These are phyloP conservation scores for Fagus sylvatica DNA, from an alignment of 306 rosid genomes.

Conservation along the genomic window DNA sequence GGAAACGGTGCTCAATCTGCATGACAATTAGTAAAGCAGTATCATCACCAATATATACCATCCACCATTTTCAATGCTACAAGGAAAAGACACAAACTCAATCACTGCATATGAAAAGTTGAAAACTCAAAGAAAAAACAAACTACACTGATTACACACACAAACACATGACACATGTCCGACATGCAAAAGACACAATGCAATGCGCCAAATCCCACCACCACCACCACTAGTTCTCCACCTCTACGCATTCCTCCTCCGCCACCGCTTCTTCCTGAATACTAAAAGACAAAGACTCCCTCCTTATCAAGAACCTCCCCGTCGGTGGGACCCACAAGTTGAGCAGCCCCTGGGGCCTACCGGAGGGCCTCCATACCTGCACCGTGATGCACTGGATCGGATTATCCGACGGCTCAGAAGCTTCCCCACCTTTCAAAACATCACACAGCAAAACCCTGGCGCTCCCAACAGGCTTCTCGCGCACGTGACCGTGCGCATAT, in stretches of 20 bases:
- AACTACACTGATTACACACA: too few species aligned
- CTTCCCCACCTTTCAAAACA: constrained; percentile 30
- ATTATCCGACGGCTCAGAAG: constrained; percentile 13
- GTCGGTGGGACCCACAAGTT: constrained; percentile 30
- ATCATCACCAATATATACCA: too few species aligned
- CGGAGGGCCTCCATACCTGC: constrained; percentile 27
- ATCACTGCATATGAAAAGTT: too few species aligned
- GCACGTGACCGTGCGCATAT: constrained; percentile 23
- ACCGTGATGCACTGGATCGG: constrained; percentile 28
- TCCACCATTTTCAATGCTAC: too few species aligned
- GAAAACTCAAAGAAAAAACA: too few species aligned
- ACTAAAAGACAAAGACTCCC: constrained; percentile 26
- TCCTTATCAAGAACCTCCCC: constrained; percentile 30
- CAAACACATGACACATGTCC: too few species aligned
- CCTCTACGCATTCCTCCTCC: not conserved
- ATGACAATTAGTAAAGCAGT: too few species aligned
- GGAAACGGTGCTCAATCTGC: too few species aligned
- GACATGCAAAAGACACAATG: too few species aligned
- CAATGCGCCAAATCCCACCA: too few species aligned
- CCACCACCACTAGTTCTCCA: not conserved
- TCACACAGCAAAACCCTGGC: constrained; percentile 32
- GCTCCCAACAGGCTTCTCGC: constrained; percentile 33
- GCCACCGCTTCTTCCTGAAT: not conserved
- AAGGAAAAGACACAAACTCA: too few species aligned
- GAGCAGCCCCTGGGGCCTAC: constrained; percentile 24